Evolutionary conservation across 2,329 filamentous ascomycete genomes (phyloP), one percentile per base, ranked within the genome.

Genomic region (Cladosporium halotolerans): DNA sequence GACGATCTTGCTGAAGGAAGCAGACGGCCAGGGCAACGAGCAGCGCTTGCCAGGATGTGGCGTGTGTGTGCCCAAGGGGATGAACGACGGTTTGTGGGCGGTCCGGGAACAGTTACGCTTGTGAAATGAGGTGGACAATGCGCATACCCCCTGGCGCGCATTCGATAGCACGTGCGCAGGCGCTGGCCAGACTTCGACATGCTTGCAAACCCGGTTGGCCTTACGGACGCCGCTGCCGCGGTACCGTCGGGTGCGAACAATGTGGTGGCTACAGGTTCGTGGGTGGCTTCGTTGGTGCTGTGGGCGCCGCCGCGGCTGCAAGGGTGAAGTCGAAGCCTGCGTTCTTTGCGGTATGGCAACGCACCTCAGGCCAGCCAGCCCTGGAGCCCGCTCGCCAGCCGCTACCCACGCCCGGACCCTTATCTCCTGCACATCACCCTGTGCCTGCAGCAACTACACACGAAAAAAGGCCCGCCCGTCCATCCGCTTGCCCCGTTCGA

Each of bases 1-100:
- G 41, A 40, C 33, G 47, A 28, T 50, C 47, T 42, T 33, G 39
- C 14, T 32, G 19, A 45, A 45, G 28, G 43, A n/a, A 45, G 28
- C 16, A 46, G 50, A 45, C 11, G 36, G n/a, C 36, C 36, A 39
- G 36, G 36, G 36, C 36, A 39, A 39, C 36, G 36, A 39, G 42
- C 19, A 39, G 49, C 36, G 43, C 41, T 45, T 45, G 49, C 23
- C 42, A 45, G 50, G 34, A 43, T 28, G 43, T 32, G 32, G 42
- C 36, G 43, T 38, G 42, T 43, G 50, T 53, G 42, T 46, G 50
- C 42, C 42, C 43, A 39, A 52, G 48, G 41, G 50, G 42, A 46
- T 31, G 32, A 19, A 19, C 32, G 45, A 34, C 28, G 23, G 23
- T 34, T 47, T 47, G 45, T 47, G 36, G 50, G 28, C 38, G 50